Base-by-base conservation (phyloP, 768 basidiomycete species). In the Termitomyces sp. region DNA sequence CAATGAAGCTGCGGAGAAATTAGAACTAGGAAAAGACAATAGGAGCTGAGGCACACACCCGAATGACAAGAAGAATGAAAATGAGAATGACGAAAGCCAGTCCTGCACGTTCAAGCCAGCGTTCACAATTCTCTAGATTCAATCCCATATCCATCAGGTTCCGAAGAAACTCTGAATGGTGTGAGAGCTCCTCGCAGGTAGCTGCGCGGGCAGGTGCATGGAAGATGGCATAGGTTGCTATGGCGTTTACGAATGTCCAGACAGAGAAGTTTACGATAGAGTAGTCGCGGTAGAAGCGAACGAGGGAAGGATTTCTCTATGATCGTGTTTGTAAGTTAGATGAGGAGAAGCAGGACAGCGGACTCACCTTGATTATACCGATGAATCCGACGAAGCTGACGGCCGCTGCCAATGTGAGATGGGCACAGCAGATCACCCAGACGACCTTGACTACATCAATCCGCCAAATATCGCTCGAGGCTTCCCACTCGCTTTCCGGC, bases 281-380 rank as follows among this genome's bases (percentile, higher is more conserved):
- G 60, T 85, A 90, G 72, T 89, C 88, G 58, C 89, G 83, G 71
- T 90, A 92, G 61, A 92, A 83, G 53, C 87, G 86, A 49, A 92
- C 81, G 59, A 83, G 81, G 0, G 81, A 71, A 4, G 84, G 74
- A 58, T 80, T 80, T 64, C 74, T 79, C 89, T 91, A 60, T 43
- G 51, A 34, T 47, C 28, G 14, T 37, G 34, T 61, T 19, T n/a
- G 51, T 7, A n/a, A 24, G 52, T n/a, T 3, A 41, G 28, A 48
- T n/a, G 32, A 58, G 40, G 46, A 48, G 28, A 51, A 41, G 26
- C 45, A 6, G 50, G 19, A 22, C 40, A 58, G 7, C 40, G 41
- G 28, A 71, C 73, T 43, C 54, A 88, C 90, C 74, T 82, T 84
- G 61, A 84, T 64, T 55, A 88, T 79, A n/a, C 90, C 90, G 14